Evolutionary conservation across 129 eudicot genomes (phyloP).

Genomic region (Pittosporum tobira): DNA sequence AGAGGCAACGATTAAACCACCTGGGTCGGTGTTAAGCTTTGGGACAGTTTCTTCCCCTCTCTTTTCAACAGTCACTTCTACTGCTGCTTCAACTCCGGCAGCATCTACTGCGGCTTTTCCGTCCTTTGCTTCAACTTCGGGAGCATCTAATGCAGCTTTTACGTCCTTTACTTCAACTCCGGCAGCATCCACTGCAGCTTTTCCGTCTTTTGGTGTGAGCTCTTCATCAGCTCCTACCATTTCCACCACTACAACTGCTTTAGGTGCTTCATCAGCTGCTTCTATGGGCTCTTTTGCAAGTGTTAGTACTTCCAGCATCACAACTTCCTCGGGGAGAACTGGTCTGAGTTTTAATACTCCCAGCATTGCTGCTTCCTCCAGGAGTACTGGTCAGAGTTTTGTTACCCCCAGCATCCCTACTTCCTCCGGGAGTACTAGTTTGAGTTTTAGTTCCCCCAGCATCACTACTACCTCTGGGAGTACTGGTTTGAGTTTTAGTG

Average conservation of each 20-base stretch:
- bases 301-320: constrained; percentile 28
- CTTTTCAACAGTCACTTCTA: constrained; percentile 37
- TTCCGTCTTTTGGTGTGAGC: constrained; percentile 13
- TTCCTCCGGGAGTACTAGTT: constrained; percentile 23
- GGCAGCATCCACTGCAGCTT: constrained; percentile 8
- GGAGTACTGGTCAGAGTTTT: constrained; percentile 27
- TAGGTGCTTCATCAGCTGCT: constrained; percentile 23
- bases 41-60: constrained; percentile 26
- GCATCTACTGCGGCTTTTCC: constrained; percentile 20
- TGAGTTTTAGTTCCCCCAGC: constrained; percentile 31
- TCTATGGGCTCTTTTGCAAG: constrained; percentile 36
- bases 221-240: constrained; percentile 24
- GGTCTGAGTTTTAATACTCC: constrained; percentile 14
- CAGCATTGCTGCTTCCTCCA: constrained; percentile 30
- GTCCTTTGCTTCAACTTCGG: constrained; percentile 6
- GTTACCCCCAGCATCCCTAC: constrained; percentile 26
- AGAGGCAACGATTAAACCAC: constrained; percentile 14
- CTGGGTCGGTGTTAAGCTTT: constrained; percentile 11
- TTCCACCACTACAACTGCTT: constrained; percentile 14
- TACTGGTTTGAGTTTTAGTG: constrained; percentile 7
- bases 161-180: constrained; percentile 28
- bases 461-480: constrained; percentile 35
- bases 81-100: constrained; percentile 27
- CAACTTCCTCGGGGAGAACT: constrained; percentile 30
- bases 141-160: constrained; percentile 10